Evolutionary conservation across 1,139 yeast genomes (phyloP), one percentile per base, ranked within the genome.

Genomic region (Yamadazyma dushanensis): DNA sequence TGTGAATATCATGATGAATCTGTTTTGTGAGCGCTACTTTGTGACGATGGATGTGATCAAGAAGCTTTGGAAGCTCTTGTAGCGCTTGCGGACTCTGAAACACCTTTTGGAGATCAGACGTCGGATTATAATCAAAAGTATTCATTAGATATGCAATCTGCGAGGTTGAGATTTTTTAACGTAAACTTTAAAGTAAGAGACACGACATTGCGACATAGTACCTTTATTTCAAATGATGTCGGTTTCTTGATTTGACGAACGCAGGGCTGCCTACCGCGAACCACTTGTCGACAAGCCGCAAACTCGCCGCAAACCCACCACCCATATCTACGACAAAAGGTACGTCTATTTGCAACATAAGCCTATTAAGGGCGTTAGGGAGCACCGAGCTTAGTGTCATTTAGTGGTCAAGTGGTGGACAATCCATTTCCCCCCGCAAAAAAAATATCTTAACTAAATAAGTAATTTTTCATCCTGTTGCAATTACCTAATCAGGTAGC

Each of bases 31-130:
- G 51, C 27, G 65, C 64, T 4, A 56, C 38, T 43, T 79, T 78
- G 57, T 80, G 80, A 1, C 53, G 40, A 35, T 68, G 62, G 8
- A 57, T 54, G 38, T 64, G 58, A 5, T 53, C 47, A 13, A 80
- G 52, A 30, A 78, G 50, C 9, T 61, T 57, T 10, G 80, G 79
- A 9, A 82, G 51, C 21, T 73, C 77, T 0, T 57, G 51, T 27
- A 80, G 55, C 2, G 75, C 53, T 2, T 63, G 61, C 3, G 78
- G 74, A 2, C 70, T 54, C 21, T 59, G 56, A 44, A 76, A 69
- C 31, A 75, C 47, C 32, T 56, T 51, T 25, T 51, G 51, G 15
- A 74, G 56, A 39, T 71, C 71, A 8, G 41, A 44, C 22, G 38
- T 39, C 9, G 57, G 58, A 30, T 46, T 41, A 36, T 53, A 53